Evolutionary conservation across 257 asterid species (phyloP).

Genomic region (Solanum microdontum): DNA sequence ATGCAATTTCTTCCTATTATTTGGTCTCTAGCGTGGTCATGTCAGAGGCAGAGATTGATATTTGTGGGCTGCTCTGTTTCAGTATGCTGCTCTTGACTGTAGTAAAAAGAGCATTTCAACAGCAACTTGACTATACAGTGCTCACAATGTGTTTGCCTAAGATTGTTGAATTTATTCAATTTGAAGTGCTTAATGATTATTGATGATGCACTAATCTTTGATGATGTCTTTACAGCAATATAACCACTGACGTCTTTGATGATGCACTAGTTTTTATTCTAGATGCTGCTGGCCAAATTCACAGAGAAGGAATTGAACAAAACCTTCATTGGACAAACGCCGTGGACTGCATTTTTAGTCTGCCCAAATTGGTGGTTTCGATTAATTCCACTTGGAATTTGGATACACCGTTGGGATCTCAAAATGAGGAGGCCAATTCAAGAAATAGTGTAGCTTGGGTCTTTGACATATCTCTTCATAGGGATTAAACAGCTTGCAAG

Average conservation of each 20-base stretch:
- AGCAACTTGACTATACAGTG: not conserved
- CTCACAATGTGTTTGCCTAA: not conserved
- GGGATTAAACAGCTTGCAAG: not conserved
- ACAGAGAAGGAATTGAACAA: not conserved
- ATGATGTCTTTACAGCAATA: not conserved
- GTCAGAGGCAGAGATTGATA: not conserved
- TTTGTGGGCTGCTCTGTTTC: not conserved
- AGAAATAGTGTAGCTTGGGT: not conserved
- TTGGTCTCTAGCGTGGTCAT: not conserved
- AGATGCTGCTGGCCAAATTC: not conserved
- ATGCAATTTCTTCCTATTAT: not conserved
- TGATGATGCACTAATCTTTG: not conserved
- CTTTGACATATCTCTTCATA: not conserved
- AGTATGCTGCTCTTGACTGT: not conserved
- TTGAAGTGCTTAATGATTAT: not conserved
- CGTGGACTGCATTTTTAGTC: not conserved
- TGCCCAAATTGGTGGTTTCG: not conserved
- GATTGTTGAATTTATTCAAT: not conserved
- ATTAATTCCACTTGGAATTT: not conserved
- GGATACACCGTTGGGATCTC: not conserved
- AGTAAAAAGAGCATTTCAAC: not conserved
- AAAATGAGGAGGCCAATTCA: not conserved
- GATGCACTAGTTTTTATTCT: not conserved
- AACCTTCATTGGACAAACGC: not conserved
- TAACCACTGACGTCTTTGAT: not conserved